These are phyloP conservation scores for Chrysoporthe puriensis DNA, from an alignment of 2,329 filamentous ascomycete genomes.

Conservation along the genomic window DNA sequence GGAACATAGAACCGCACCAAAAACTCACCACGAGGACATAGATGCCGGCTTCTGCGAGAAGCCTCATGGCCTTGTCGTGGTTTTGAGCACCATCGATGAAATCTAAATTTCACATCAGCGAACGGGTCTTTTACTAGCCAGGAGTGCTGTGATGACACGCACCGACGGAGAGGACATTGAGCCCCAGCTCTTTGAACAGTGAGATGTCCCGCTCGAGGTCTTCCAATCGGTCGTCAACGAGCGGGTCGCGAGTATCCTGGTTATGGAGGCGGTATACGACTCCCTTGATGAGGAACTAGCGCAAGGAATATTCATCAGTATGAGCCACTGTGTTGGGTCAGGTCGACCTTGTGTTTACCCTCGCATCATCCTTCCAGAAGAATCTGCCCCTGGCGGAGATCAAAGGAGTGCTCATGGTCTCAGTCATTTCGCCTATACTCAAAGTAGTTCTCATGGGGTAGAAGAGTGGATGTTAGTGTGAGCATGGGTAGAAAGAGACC, in stretches of 20 bases:
- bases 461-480: neutral
- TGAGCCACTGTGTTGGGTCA: too few species aligned
- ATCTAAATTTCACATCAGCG: conserved; percentile 7
- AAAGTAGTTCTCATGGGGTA: neutral
- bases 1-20: neutral
- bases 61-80: conserved; percentile 25
- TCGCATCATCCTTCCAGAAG: conserved; percentile 31
- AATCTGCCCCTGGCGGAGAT: conserved; percentile 36
- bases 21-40: conserved; percentile 36
- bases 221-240: conserved; percentile 31
- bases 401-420: neutral
- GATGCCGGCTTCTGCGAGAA: conserved; percentile 31
- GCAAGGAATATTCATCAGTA: neutral
- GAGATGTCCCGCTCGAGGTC: conserved; percentile 32
- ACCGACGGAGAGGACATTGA: conserved; percentile 37
- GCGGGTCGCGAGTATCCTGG: conserved; percentile 22
- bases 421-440: neutral
- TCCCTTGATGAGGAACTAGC: conserved; percentile 28
- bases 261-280: conserved; percentile 28
- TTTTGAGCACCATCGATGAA: conserved; percentile 21
- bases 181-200: conserved; percentile 33
- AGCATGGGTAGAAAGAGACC: neutral
- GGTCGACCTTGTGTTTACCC: conserved; percentile 13
- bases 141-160: conserved; percentile 2
- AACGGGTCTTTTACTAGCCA: too few species aligned